Percentiles rank a stretch among this genome's conserved stretches.
Conservation (phyloP, 495 filamentous ascomycete genomes). For the Acidomyces sp. region DNA sequence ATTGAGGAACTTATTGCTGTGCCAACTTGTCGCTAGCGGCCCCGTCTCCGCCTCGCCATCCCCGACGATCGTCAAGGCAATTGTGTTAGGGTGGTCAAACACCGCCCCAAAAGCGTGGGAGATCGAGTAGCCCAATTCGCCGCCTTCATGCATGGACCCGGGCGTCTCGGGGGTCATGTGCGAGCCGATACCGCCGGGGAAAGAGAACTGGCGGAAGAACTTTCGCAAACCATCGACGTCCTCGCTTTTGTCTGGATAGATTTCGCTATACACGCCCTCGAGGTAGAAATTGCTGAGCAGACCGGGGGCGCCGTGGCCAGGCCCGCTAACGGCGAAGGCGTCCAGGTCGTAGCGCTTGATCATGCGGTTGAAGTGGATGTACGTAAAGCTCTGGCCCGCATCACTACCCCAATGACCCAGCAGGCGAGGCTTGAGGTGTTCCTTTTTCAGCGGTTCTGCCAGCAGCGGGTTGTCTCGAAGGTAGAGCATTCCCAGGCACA, state of each 20-base stretch:
- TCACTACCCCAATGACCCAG: conserved; percentile 65
- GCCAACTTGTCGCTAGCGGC: conserved; percentile 60
- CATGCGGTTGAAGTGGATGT: conserved; percentile 64
- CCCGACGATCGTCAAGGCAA: conserved; percentile 59
- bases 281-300: conserved; percentile 60
- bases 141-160: conserved; percentile 59
- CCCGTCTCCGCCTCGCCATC: conserved; percentile 66
- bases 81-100: conserved; percentile 55
- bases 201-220: conserved; percentile 70
- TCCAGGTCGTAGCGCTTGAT: conserved; percentile 65
- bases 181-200: conserved; percentile 59
- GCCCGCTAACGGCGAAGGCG: conserved; percentile 55
- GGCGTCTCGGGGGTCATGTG: conserved; percentile 65
- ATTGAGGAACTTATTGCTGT: conserved; percentile 63
- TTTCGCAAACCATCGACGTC: conserved; percentile 49
- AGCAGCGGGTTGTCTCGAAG: conserved; percentile 55
- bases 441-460: conserved; percentile 44
- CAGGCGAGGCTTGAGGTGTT: conserved; percentile 55
- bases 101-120: conserved; percentile 62
- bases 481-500: conserved; percentile 64
- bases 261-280: conserved; percentile 59
- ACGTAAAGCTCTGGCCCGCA: conserved; percentile 60
- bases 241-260: conserved; percentile 53
- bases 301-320: conserved; percentile 59
- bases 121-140: conserved; percentile 63